Evolutionary conservation across 2,329 filamentous ascomycete species (phyloP).

Genomic region (Trichoderma sp.): DNA sequence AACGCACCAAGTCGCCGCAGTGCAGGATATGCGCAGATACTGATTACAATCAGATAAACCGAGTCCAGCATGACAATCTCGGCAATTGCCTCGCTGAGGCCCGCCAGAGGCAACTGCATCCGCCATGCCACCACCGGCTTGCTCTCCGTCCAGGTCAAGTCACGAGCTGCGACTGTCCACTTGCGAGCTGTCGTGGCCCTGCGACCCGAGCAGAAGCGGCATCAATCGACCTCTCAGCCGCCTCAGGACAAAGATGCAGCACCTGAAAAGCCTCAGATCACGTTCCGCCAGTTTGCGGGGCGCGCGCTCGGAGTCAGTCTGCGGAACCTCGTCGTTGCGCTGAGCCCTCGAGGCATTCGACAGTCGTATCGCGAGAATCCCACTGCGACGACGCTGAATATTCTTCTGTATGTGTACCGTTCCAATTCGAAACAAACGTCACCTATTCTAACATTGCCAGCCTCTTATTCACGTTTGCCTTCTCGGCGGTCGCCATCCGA

Average conservation of each 20-base stretch:
- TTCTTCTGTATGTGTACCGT: constrained; percentile 38
- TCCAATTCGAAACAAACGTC: no score
- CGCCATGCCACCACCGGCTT: constrained; percentile 38
- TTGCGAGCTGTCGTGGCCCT: constrained; percentile 39
- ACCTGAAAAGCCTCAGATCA: constrained; percentile 38
- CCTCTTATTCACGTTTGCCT: constrained; percentile 36
- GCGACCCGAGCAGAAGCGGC: constrained; percentile 36
- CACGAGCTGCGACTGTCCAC: constrained; percentile 36
- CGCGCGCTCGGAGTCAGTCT: constrained; percentile 41
- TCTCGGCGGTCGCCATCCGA: constrained; percentile 40
- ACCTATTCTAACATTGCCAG: constrained; percentile 30
- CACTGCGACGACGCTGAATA: constrained; percentile 36
- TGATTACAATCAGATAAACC: neutral
- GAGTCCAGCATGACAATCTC: constrained; percentile 39
- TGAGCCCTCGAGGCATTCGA: constrained; percentile 43
- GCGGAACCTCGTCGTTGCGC: constrained; percentile 40
- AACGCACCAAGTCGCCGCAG: neutral
- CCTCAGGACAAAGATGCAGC: constrained; percentile 30
- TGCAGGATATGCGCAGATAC: neutral
- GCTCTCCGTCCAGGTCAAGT: constrained; percentile 40
- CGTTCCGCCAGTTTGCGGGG: constrained; percentile 38
- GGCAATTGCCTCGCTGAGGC: constrained; percentile 41
- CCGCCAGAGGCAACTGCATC: constrained; percentile 38
- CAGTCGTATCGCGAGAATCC: constrained; percentile 42
- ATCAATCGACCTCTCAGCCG: constrained; percentile 35